Conservation (phyloP, 2,329 filamentous ascomycete species). For the Paraphaeosphaeria sporulosa region DNA sequence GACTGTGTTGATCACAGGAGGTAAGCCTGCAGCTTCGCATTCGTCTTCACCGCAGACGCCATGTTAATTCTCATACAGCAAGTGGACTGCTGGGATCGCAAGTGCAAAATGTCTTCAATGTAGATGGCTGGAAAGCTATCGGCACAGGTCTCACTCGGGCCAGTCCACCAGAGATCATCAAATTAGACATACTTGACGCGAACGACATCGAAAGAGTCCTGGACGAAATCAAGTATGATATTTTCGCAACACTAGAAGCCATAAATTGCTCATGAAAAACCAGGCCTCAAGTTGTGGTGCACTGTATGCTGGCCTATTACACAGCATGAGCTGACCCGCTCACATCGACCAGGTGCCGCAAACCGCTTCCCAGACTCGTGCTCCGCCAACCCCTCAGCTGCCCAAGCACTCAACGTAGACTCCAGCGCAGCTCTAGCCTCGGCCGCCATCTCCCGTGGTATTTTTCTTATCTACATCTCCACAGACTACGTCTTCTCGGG, state of each 20-base stretch:
- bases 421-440: constrained; percentile 72
- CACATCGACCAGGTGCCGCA: constrained; percentile 70
- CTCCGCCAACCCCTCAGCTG: constrained; percentile 78
- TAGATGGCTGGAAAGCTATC: constrained; percentile 63
- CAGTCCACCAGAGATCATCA: constrained; percentile 69
- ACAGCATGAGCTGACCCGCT: neutral
- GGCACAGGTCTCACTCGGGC: constrained; percentile 72
- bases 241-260: neutral
- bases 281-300: constrained; percentile 77
- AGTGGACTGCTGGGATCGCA: constrained; percentile 84
- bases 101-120: constrained; percentile 74
- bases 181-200: constrained; percentile 59
- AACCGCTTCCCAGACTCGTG: constrained; percentile 89
- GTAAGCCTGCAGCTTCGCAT: constrained; percentile 29
- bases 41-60: neutral
- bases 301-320: constrained; percentile 67
- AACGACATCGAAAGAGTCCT: constrained; percentile 57
- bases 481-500: constrained; percentile 85
- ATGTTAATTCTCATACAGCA: constrained; percentile 46
- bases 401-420: constrained; percentile 75
- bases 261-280: neutral
- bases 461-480: constrained; percentile 78
- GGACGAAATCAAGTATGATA: constrained; percentile 60
- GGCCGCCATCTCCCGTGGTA: constrained; percentile 67
- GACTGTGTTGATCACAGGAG: constrained; percentile 80